Evolutionary conservation across 2,329 filamentous ascomycete genomes (phyloP), one percentile per base, ranked within the genome.

Genomic region (Monosporascus sp.): DNA sequence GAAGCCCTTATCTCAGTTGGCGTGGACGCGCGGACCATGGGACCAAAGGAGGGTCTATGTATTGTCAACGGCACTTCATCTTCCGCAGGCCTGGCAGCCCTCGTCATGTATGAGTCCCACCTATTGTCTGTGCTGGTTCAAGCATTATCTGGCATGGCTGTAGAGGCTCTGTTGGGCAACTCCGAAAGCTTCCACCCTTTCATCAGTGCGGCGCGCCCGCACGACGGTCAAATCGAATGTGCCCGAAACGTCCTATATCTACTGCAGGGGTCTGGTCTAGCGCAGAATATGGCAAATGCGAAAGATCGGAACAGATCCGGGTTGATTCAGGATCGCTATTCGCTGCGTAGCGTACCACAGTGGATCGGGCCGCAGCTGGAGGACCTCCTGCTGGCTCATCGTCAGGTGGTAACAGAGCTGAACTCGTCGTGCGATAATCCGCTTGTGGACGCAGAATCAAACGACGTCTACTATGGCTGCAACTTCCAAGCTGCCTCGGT

Each of bases 351-450:
- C 0, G 77, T 83, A 0, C 75, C 83, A 0, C 85, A 89, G 67
- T 88, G 85, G 85, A 74, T 89, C 27, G 84, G 84, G 0, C 85
- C 85, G 0, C 74, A 81, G 36, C 68, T 88, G 0, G 85, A 89
- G 62, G 84, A 88, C 57, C 69, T 89, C 0, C 54, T 72, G 1
- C 74, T 85, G 0, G 82, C 84, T 0, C 71, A 78, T 44, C 65
- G 71, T 5, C 85, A 88, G 60, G 63, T 89, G 1, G 66, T 70
- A 1, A 70, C 75, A 0, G 86, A 89, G 60, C 72, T 86, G 17
- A 89, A 88, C 66, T 84, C 84, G 0, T 82, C 83, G 0, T 84
- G 82, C 0, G 85, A 88, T 60, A 88, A 88, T 62, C 84, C 81
- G 0, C 67, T 89, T 9, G 72, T 88, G 11, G 77, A 86, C 55